Conservation (phyloP, 2,329 filamentous ascomycete species). For the Furcasterigmium furcatum region DNA sequence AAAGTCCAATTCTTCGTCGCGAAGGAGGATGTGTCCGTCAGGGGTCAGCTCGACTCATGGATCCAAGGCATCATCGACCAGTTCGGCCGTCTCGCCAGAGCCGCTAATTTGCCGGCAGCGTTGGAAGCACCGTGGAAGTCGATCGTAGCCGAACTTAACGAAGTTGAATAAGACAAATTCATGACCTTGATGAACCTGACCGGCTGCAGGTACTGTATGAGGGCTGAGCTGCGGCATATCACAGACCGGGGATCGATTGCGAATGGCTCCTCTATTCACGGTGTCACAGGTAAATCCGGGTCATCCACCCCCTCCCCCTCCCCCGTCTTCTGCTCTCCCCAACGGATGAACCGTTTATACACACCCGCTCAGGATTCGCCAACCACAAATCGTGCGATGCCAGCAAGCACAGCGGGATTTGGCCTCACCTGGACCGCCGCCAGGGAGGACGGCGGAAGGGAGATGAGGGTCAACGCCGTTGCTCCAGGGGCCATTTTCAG, state of each 20-base stretch:
- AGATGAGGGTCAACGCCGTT: slow-evolving; percentile 42
- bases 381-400: slow-evolving; percentile 32
- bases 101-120: slow-evolving; percentile 53
- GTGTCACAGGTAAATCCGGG: too few relatives aligned
- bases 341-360: too few relatives aligned
- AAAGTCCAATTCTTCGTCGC: slow-evolving; percentile 9
- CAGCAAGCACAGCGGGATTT: slow-evolving; percentile 34
- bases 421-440: slow-evolving; percentile 32
- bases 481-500: slow-evolving; percentile 45
- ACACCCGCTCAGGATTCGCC: slow-evolving; percentile 19
- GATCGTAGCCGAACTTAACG: slow-evolving; percentile 37
- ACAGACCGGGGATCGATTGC: slow-evolving; percentile 54
- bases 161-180: slow-evolving; percentile 47
- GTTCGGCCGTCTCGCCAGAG: slow-evolving; percentile 50
- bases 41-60: slow-evolving; percentile 47
- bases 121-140: slow-evolving; percentile 36
- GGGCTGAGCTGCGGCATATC: slow-evolving; percentile 41
- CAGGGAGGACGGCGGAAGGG: slow-evolving; percentile 35
- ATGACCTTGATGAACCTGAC: slow-evolving; percentile 48
- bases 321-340: too few relatives aligned
- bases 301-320: too few relatives aligned
- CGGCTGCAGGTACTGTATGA: slow-evolving; percentile 48
- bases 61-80: slow-evolving; percentile 39
- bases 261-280: slow-evolving; percentile 51
- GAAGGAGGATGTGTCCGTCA: slow-evolving; percentile 45